Percentiles rank a stretch among this genome's conserved stretches.
Evolutionary conservation across 2,329 filamentous ascomycete genomes (phyloP).

Genomic region (Trematosphaeria pertusa): DNA sequence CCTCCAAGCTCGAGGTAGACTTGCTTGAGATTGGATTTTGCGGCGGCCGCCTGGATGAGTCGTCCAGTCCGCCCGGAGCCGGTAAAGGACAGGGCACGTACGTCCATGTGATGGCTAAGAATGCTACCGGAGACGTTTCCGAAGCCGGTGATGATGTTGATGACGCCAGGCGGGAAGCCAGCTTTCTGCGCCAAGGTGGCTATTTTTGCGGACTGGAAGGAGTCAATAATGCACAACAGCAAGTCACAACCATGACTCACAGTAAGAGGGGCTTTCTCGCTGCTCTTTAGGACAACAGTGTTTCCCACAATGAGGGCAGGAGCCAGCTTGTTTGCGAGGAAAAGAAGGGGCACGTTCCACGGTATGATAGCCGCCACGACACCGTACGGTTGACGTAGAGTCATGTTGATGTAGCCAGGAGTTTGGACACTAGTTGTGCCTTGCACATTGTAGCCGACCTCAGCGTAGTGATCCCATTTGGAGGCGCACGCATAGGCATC

Average conservation of each 20-base stretch:
- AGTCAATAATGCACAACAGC: constrained; percentile 71
- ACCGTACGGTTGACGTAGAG: constrained; percentile 79
- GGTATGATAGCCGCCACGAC: constrained; percentile 84
- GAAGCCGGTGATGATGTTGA: constrained; percentile 82
- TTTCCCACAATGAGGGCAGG: constrained; percentile 44
- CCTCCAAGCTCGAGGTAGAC: constrained; percentile 86
- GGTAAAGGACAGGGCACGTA: constrained; percentile 85
- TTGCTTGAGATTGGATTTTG: constrained; percentile 82
- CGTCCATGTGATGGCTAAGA: constrained; percentile 74
- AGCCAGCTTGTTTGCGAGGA: constrained; percentile 34
- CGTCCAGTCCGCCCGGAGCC: constrained; percentile 85
- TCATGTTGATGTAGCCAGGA: constrained; percentile 62
- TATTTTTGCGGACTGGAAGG: constrained; percentile 77
- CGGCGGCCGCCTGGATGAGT: constrained; percentile 75
- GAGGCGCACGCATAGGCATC: constrained; percentile 80
- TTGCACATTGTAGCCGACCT: constrained; percentile 77
- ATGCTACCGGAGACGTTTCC: constrained; percentile 83
- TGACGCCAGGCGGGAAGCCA: constrained; percentile 79
- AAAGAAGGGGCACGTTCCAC: constrained; percentile 45
- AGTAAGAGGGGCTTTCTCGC: constrained; percentile 65
- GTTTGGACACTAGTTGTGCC: constrained; percentile 72
- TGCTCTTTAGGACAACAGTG: constrained; percentile 43
- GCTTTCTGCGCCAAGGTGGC: constrained; percentile 79
- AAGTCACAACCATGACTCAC: constrained; percentile 64
- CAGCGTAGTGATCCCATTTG: constrained; percentile 79